Conservation (phyloP, 129 eudicot genomes). For the Chrysanthemum makinoi region DNA sequence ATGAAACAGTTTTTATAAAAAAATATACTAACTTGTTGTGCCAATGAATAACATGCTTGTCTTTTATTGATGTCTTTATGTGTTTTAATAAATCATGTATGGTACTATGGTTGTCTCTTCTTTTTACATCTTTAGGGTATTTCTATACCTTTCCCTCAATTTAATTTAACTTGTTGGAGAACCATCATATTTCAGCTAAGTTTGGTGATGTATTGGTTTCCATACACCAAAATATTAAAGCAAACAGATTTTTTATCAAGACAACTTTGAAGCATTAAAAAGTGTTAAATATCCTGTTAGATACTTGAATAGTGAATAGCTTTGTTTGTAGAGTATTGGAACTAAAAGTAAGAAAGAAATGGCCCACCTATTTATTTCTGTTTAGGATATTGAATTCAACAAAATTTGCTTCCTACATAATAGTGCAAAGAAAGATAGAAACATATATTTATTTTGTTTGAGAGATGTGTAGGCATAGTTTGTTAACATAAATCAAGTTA, state of each 20-base stretch:
- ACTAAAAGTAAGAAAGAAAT: background rate
- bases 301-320: too few species aligned
- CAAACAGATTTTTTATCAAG: background rate
- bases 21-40: background rate
- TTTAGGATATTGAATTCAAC: background rate
- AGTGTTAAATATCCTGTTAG: too few species aligned
- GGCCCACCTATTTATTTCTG: background rate
- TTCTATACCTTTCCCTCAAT: background rate
- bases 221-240: background rate
- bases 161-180: background rate
- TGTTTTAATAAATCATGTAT: too few species aligned
- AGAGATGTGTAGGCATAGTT: too few species aligned
- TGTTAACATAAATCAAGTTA: too few species aligned
- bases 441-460: too few species aligned
- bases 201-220: background rate
- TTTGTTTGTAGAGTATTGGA: background rate
- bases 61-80: background rate
- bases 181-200: background rate
- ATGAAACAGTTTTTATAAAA: background rate
- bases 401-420: too few species aligned
- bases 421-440: too few species aligned
- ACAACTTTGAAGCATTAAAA: too few species aligned
- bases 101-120: background rate
- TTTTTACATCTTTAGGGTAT: background rate
- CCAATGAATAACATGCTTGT: background rate